Evolutionary conservation across 2,329 filamentous ascomycete genomes (phyloP), one percentile per base, ranked within the genome.

Genomic region (Fusarium buxicola): DNA sequence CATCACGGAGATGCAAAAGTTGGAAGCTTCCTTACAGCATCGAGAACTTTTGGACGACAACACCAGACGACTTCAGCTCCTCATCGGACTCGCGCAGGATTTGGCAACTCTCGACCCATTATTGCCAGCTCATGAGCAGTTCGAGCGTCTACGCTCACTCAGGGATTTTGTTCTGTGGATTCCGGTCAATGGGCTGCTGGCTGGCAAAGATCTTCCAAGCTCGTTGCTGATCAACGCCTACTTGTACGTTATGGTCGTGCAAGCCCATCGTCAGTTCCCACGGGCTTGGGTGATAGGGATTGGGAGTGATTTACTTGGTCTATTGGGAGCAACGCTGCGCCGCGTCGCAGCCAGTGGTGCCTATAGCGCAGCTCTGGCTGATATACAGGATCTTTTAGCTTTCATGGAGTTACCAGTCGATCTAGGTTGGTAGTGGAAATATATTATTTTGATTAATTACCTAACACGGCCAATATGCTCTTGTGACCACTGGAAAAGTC

Each of bases 141-240:
- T 62, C 8, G 58, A 63, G 34, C 41, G 41, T 1, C 41, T 49
- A 2, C 38, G 52, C 1, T 8, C 45, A 2, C 13, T 62, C 7
- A 53, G 58, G 44, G 58, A 63, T 5, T 58, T 58, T 11, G 51
- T 45, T 13, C 32, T 62, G 4, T 62, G 59, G 59, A 28, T 62
- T 15, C 59, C 59, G 4, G 32, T 54, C 1, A 63, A 63, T 9
- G 46, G 52, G 3, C 25, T 62, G 3, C 27, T 62, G 7, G 35
- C 58, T 5, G 58, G 53, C 7, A 58, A 39, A 16, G 53, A 62
- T 8, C 9, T 62, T 4, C 28, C 59, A 5, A 58, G 47, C 6
- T 45, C 59, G 10, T n/a, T 62, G n/a, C 58, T 62, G 58, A 34
- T 62, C 3, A 62, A 48, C 12, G 59, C 46, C 5, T 62, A 62